phyloP scores from a whole-genome alignment of 202 grass and related monocot genomes.

The Panicum hallii region DNA sequence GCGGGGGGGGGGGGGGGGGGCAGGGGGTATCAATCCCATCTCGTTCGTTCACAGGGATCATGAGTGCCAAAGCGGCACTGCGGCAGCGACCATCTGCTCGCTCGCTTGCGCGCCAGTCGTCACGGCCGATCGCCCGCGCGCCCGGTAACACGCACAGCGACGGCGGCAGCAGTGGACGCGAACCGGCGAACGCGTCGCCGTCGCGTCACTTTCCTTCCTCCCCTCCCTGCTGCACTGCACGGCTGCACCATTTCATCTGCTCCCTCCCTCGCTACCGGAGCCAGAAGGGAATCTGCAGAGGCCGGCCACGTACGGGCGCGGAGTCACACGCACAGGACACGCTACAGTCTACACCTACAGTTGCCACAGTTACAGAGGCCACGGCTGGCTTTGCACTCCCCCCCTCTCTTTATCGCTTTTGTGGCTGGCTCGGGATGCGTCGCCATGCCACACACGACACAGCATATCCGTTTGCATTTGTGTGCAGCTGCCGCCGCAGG shows the following conservation, averaged over 20 bases:
- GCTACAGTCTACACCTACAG: neutral
- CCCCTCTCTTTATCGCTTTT: conserved; percentile 25
- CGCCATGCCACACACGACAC: neutral
- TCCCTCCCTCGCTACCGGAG: neutral
- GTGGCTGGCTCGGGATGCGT: conserved; percentile 19
- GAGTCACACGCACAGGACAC: neutral
- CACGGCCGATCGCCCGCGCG: too few species aligned
- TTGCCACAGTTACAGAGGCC: too few species aligned
- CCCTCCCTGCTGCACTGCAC: neutral
- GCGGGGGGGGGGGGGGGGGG: too few species aligned
- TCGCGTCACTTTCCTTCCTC: conserved; percentile 42
- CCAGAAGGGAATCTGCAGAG: conserved; percentile 31
- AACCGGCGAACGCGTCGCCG: neutral
- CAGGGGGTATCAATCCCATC: conserved; percentile 24
- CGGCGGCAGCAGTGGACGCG: too few species aligned
- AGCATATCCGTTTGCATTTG: neutral
- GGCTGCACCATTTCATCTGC: conserved; percentile 25
- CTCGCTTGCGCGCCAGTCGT: neutral
- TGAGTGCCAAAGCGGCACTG: conserved; percentile 40
- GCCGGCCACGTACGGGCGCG: neutral
- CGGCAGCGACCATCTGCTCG: neutral
- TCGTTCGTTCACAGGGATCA: conserved; percentile 33
- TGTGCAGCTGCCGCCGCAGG: neutral
- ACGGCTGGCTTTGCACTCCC: neutral
- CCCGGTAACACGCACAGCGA: neutral